Conservation (phyloP, 1,284 basidiomycete species). For the Papiliotrema terrestris region DNA sequence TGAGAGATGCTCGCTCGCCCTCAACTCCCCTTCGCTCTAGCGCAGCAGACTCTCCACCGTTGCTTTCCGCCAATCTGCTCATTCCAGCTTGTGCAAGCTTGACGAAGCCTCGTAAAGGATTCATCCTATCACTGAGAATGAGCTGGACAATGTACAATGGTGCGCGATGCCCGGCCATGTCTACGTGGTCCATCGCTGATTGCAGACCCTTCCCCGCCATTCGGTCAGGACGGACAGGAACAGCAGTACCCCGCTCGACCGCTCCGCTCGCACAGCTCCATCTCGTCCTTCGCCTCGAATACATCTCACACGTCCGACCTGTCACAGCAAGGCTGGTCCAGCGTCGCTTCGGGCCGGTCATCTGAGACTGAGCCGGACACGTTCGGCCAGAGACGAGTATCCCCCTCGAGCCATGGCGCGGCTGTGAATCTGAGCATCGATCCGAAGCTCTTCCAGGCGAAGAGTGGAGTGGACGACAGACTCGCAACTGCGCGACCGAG, state of each 20-base stretch:
- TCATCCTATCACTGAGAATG: too few species aligned
- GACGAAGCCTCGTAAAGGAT: too few species aligned
- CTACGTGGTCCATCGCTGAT: neutral
- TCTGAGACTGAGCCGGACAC: neutral
- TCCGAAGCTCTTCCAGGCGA: conserved; percentile 19
- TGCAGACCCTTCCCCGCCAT: too few species aligned
- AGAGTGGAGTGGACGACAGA: conserved; percentile 4
- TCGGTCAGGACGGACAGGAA: too few species aligned
- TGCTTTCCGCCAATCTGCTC: too few species aligned
- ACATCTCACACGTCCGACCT: neutral
- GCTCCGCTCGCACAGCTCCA: conserved; percentile 18
- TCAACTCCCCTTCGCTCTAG: too few species aligned
- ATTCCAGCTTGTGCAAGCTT: too few species aligned
- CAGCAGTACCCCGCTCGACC: too few species aligned
- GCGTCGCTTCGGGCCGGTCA: conserved; percentile 1
- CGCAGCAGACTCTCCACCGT: too few species aligned
- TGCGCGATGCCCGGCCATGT: neutral
- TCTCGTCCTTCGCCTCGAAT: conserved; percentile 16
- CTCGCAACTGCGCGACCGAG: neutral
- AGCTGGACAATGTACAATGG: too few species aligned
- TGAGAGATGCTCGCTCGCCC: too few species aligned
- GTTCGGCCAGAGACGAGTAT: neutral
- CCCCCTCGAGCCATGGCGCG: neutral
- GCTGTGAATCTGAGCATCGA: conserved; percentile 22
- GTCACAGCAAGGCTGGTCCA: conserved; percentile 8